Base-by-base conservation (phyloP, 2,329 filamentous ascomycete genomes). In the Colletotrichum magnum region DNA sequence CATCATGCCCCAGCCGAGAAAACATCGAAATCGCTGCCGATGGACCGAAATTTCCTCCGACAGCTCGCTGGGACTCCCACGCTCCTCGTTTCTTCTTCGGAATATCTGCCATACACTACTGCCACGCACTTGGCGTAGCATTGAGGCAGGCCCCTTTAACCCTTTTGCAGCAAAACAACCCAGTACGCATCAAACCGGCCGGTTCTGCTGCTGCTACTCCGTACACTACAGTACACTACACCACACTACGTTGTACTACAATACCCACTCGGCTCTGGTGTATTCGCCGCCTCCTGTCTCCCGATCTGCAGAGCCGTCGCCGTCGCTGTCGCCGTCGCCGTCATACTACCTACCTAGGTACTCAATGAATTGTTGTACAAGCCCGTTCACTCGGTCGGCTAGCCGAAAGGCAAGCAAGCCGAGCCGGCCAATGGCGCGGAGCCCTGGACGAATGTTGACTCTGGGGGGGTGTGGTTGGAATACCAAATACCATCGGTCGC, bases 11-110 rank as follows among this genome's bases (percentile, higher is more conserved):
- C 52, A 54, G 59, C 59, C 32, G 32, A 28, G 51, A 64, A 63
- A 26, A 28, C 53, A 58, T 64, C 52, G 47, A 64, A 50, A 52
- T 58, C 60, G 53, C 60, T 59, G 65, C 54, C 65, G 60, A 54
- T 68, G 61, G 65, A 6, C 65, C 66, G 66, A 68, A 68, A 68
- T 65, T 65, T 65, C 54, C 66, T 59, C 61, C 66, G 66, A 68
- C 60, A 50, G 15, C 41, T 53, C 61, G 61, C 54, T 28, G 32
- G 43, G 61, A 59, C 54, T 65, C 48, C 61, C 61, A 64, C 52
- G 53, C 53, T 18, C 21, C n/a, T 45, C 36, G 53, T 64, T 51
- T 52, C 58, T 48, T 68, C 36, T 62, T 39, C 59, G 32, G 32
- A 59, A 43, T 53, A 50, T 45, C 21, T 47, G 18, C 47, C 53